Evolutionary conservation across 352 stramenopile species (phyloP).

Genomic region (Globisporangium lucens): DNA sequence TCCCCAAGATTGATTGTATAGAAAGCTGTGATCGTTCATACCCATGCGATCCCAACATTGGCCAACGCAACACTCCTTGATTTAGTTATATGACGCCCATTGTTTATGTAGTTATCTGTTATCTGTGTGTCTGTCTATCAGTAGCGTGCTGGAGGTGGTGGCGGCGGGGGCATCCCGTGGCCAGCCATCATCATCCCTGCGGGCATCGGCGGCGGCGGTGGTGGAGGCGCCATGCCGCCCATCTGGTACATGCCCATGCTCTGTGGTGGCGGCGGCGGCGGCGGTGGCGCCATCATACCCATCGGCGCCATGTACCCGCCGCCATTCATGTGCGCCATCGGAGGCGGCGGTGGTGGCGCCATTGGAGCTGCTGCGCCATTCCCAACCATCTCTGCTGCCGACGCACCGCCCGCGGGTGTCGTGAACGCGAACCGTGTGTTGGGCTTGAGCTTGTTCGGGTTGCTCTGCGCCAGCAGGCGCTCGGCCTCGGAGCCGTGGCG

Average conservation of each 20-base stretch:
- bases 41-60: neutral
- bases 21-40: neutral
- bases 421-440: constrained; percentile 76
- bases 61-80: neutral
- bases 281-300: constrained; percentile 26
- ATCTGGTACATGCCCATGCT: constrained; percentile 31
- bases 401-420: neutral
- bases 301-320: constrained; percentile 40
- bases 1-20: neutral
- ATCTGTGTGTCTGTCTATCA: constrained; percentile 16
- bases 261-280: constrained; percentile 29
- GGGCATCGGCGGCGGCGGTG: constrained; percentile 27
- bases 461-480: constrained; percentile 77
- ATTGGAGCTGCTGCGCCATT: constrained; percentile 17
- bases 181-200: constrained; percentile 16
- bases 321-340: constrained; percentile 21
- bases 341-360: constrained; percentile 30
- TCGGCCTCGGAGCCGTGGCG: constrained; percentile 91
- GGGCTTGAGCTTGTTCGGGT: constrained; percentile 77
- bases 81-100: neutral
- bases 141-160: constrained; percentile 41
- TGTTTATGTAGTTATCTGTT: constrained; percentile 4
- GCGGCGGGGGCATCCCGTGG: constrained; percentile 32
- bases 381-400: constrained; percentile 10
- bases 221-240: constrained; percentile 25